Evolutionary conservation across 2,329 filamentous ascomycete species (phyloP).

Genomic region (Stylonectria norvegica): DNA sequence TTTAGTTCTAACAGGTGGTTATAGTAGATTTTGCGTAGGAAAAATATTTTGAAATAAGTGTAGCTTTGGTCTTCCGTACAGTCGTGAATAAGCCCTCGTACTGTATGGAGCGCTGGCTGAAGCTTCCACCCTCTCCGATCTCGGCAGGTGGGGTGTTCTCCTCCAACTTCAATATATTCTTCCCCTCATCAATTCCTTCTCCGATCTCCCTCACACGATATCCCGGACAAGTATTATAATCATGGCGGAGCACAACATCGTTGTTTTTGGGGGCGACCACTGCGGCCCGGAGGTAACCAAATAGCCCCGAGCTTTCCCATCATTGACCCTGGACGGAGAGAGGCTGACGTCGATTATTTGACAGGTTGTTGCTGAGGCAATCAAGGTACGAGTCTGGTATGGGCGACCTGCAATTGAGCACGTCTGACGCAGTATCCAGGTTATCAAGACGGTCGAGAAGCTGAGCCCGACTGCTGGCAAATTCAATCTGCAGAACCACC

Average conservation of each 20-base stretch:
- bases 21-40: too few relatives aligned
- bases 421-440: conserved; percentile 42
- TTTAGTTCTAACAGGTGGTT: too few relatives aligned
- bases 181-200: conserved; percentile 1
- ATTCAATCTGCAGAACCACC: conserved; percentile 85
- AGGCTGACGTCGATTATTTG: conserved; percentile 17
- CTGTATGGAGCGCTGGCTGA: too few relatives aligned
- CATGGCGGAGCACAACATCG: conserved; percentile 70
- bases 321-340: conserved; percentile 13
- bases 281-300: conserved; percentile 72
- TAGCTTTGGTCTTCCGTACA: too few relatives aligned
- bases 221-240: conserved; percentile 24
- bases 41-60: too few relatives aligned
- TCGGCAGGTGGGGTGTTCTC: conserved; percentile 13
- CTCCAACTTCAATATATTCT: conserved; percentile 4
- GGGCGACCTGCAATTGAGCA: conserved; percentile 12
- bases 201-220: conserved; percentile 4
- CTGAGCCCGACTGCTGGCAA: conserved; percentile 62
- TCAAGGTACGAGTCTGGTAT: conserved; percentile 60
- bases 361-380: conserved; percentile 72
- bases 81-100: too few relatives aligned
- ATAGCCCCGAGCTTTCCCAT: conserved; percentile 12
- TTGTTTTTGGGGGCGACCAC: conserved; percentile 78
- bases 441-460: conserved; percentile 74
- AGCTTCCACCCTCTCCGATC: conserved; percentile 14